Conservation (phyloP, 306 rosid species). For the Astragalus glycyphyllos region DNA sequence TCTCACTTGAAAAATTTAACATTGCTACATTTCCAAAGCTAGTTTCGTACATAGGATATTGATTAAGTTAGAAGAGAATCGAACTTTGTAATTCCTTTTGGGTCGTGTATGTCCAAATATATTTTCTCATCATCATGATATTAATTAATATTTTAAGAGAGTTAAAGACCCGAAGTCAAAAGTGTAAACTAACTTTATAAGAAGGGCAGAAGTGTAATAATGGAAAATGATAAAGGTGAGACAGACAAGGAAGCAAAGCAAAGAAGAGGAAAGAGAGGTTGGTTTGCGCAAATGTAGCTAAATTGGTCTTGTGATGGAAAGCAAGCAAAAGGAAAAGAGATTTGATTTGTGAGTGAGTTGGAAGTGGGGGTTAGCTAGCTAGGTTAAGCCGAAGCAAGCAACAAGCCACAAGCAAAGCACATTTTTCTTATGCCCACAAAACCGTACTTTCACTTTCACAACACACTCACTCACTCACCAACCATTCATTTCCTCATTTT, state of each 20-base stretch:
- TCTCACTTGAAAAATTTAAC: too few species aligned
- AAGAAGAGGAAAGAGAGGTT: constrained; percentile 41
- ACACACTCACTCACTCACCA: constrained; percentile 30
- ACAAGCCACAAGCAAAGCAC: neutral
- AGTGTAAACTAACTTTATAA: constrained; percentile 16
- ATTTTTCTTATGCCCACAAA: constrained; percentile 4
- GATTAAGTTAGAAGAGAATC: too few species aligned
- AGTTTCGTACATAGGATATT: too few species aligned
- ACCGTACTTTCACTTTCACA: constrained; percentile 42
- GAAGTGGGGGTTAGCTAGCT: neutral
- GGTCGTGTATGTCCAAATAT: too few species aligned
- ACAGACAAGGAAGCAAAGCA: constrained; percentile 43
- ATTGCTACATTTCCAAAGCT: too few species aligned
- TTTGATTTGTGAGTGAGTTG: neutral
- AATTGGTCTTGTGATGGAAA: constrained; percentile 44
- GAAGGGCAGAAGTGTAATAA: constrained; percentile 35
- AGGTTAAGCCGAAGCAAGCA: neutral
- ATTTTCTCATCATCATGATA: too few species aligned
- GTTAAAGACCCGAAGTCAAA: constrained; percentile 8
- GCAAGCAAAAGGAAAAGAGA: constrained; percentile 15
- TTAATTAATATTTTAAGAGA: neutral
- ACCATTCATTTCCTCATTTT: constrained; percentile 43
- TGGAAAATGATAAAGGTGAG: constrained; percentile 38
- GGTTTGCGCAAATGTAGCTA: constrained; percentile 73
- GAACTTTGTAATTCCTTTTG: too few species aligned